phyloP scores from a whole-genome alignment of 176 grass and related monocot species.

The Melocanna baccifera region DNA sequence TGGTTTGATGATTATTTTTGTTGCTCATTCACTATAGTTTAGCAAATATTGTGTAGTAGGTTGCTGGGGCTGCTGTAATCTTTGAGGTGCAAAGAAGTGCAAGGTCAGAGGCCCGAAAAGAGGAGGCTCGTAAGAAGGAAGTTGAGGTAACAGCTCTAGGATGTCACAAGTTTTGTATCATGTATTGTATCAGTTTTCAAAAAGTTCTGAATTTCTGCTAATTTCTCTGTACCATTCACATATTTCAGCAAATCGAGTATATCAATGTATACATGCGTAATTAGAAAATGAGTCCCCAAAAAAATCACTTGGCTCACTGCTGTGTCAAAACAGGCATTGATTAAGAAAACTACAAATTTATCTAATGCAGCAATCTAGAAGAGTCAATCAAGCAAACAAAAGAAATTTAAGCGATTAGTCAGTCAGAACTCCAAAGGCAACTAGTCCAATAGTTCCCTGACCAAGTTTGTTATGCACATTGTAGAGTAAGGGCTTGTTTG shows the following conservation, averaged over 20 bases:
- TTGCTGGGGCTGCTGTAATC: constrained; percentile 58
- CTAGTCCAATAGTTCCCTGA: background rate
- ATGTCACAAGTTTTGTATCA: background rate
- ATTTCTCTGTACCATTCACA: background rate
- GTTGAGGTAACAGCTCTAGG: constrained; percentile 46
- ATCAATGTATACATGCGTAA: background rate
- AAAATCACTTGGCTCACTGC: background rate
- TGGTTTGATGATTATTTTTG: background rate
- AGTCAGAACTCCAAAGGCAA: background rate
- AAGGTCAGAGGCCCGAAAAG: constrained; percentile 61
- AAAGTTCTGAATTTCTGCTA: background rate
- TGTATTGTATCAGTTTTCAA: background rate
- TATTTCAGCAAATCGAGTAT: background rate
- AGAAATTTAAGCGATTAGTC: background rate
- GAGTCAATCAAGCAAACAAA: background rate
- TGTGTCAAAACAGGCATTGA: background rate
- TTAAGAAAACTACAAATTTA: background rate
- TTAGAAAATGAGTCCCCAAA: background rate
- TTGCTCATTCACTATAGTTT: background rate
- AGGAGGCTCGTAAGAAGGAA: constrained; percentile 57
- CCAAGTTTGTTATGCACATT: background rate
- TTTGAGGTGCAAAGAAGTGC: constrained; percentile 83
- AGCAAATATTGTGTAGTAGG: constrained; percentile 45
- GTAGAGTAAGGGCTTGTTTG: background rate
- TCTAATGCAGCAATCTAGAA: background rate